A percentile compares a stretch with the other conserved stretches of the same genome.
These are phyloP conservation scores for Daedalea quercina DNA, from an alignment of 768 basidiomycete genomes.

Conservation along the genomic window DNA sequence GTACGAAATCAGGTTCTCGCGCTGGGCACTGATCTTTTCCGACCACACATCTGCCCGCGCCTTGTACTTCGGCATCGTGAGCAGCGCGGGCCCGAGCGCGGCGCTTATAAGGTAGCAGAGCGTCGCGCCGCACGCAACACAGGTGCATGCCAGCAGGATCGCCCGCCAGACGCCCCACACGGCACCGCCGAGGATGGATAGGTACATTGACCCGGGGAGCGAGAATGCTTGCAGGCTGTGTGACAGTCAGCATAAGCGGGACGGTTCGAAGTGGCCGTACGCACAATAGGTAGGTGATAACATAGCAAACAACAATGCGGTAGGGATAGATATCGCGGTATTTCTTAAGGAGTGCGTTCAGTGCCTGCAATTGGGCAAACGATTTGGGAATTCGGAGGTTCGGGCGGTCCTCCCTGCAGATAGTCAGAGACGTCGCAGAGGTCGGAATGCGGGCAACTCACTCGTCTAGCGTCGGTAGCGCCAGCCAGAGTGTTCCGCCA, in stretches of 20 bases:
- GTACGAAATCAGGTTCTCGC: conserved; percentile 83
- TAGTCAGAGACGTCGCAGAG: conserved; percentile 1
- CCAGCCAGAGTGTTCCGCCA: conserved; percentile 72
- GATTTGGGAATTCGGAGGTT: conserved; percentile 80
- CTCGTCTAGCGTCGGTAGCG: conserved; percentile 75
- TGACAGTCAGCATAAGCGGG: neutral
- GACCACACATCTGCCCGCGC: conserved; percentile 78
- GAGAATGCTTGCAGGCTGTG: conserved; percentile 91
- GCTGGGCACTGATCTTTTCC: conserved; percentile 68
- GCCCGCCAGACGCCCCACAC: conserved; percentile 89
- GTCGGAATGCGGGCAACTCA: conserved; percentile 32
- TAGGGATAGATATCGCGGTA: conserved; percentile 85
- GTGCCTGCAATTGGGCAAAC: conserved; percentile 77
- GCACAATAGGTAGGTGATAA: conserved; percentile 88
- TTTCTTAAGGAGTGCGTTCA: conserved; percentile 85
- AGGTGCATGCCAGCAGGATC: conserved; percentile 84
- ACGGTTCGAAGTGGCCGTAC: conserved; percentile 23
- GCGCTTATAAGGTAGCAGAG: conserved; percentile 92
- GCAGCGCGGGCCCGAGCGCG: conserved; percentile 86
- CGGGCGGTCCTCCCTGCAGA: conserved; percentile 65
- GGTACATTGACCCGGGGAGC: conserved; percentile 95
- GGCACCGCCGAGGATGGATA: conserved; percentile 93
- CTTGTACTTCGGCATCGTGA: conserved; percentile 82
- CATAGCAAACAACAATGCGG: conserved; percentile 82
- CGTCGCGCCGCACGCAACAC: conserved; percentile 85